Percentiles rank a stretch among this genome's conserved stretches.
Evolutionary conservation across 768 basidiomycete species (phyloP).

Genomic region (Nidularia pulvinata): DNA sequence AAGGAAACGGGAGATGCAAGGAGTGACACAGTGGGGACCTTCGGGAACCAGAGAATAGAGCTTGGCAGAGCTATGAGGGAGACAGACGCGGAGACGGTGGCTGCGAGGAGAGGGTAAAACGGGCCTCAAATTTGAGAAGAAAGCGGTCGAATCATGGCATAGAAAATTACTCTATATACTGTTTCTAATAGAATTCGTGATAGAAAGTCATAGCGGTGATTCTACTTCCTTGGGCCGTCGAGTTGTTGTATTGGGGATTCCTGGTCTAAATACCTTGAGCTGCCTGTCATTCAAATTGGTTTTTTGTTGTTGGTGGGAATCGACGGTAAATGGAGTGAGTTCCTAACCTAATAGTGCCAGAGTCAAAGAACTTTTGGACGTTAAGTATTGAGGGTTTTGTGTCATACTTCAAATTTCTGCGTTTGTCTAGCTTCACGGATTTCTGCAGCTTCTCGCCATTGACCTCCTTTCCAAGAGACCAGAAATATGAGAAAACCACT

Average conservation of each 20-base stretch:
- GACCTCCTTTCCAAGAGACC: constrained; percentile 54
- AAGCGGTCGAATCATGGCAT: too few species aligned
- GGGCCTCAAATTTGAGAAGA: too few species aligned
- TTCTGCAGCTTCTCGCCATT: constrained; percentile 58
- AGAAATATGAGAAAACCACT: constrained; percentile 58
- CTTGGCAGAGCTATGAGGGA: constrained; percentile 1
- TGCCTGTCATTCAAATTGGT: too few species aligned
- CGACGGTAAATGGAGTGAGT: not conserved
- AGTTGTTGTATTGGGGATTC: too few species aligned
- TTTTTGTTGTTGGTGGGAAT: not conserved
- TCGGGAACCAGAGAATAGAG: not conserved
- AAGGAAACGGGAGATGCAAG: constrained; percentile 2
- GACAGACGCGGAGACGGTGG: not conserved
- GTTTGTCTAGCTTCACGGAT: constrained; percentile 28
- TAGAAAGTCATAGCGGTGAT: too few species aligned
- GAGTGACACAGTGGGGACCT: constrained; percentile 3
- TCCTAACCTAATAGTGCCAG: too few species aligned
- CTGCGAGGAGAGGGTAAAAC: not conserved
- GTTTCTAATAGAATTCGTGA: too few species aligned
- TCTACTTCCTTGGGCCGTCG: too few species aligned
- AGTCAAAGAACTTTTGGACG: too few species aligned
- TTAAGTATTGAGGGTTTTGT: too few species aligned
- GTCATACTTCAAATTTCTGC: not conserved
- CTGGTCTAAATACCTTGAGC: too few species aligned
- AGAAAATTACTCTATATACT: too few species aligned